Base-by-base conservation (phyloP, 129 eudicot species). In the Chrysanthemum makinoi region DNA sequence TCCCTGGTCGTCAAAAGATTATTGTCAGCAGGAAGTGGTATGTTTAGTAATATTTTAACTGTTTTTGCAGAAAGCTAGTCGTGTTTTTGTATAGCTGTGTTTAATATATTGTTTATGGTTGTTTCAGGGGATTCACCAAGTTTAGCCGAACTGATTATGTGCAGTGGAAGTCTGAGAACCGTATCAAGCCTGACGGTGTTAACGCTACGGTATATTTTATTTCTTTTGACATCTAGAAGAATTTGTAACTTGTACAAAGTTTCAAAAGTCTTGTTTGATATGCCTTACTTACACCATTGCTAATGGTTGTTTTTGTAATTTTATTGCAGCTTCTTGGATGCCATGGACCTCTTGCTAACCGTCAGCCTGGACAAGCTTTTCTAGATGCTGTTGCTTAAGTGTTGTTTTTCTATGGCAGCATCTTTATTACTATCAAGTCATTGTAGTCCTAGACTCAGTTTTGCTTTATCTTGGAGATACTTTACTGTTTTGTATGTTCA, bases 1-100 rank as follows among this genome's bases (percentile, higher is more conserved):
- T 91, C 77, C 97, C 97, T 68, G 97, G 97, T 0, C 97, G 97
- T 55, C 97, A 91, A 69, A 91, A 91, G 92, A 91, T 91, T 52
- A 91, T 91, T 47, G 86, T 88, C 61, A 83, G 90, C 82, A 83
- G 97, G 83, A 91, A 91, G 72, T 91, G 96, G 97, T 91, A 88
- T 55, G 63, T 39, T 1, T 39, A 17, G 0, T 7, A 33, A 9
- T n/a, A 2, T 6, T n/a, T n/a, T 10, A 9, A 10, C 10, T 14
- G 0, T 43, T n/a, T 18, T 8, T 12, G 46, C 2, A 6, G 46
- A 39, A 7, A 39, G 46, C 46, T 35, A 35, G 43, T 35, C 9
- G 2, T 35, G 10, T 39, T 39, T 39, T 39, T 39, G 10, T 39
- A 39, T 39, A 39, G 2, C 10, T 39, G 44, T 39, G 46, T 39